Conservation (phyloP, 1,284 basidiomycete species). For the Limonomyces culmigenus region DNA sequence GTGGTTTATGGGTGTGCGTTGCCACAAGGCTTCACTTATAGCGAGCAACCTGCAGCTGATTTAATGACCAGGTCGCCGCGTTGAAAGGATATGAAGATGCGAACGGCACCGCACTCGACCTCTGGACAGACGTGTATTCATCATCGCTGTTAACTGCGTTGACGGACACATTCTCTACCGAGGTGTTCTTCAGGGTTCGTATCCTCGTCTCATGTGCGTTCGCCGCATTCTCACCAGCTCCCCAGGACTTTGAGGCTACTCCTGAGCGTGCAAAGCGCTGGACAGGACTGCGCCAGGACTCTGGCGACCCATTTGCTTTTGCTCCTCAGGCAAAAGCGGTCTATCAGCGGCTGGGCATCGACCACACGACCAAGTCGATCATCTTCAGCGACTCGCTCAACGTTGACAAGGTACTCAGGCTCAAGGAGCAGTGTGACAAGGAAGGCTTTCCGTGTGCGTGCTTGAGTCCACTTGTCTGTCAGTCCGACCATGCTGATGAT, state of each 20-base stretch:
- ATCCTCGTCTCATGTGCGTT: not conserved
- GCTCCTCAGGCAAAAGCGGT: slow-evolving; percentile 54
- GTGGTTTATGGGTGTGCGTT: slow-evolving; percentile 84
- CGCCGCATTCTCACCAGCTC: not conserved
- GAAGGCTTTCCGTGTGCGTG: slow-evolving; percentile 56
- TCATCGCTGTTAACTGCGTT: slow-evolving; percentile 50
- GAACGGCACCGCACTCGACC: slow-evolving; percentile 56
- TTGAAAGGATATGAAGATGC: slow-evolving; percentile 64
- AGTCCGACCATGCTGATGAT: too few relatives aligned
- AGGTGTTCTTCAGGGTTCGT: slow-evolving; percentile 61
- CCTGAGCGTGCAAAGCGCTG: slow-evolving; percentile 50
- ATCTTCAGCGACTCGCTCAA: slow-evolving; percentile 75
- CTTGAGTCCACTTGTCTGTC: too few relatives aligned
- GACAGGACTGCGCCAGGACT: slow-evolving; percentile 82
- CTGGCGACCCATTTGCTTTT: slow-evolving; percentile 72
- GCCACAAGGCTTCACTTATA: not conserved
- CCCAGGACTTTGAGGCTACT: slow-evolving; percentile 46
- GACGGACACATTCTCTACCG: slow-evolving; percentile 85
- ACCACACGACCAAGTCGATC: slow-evolving; percentile 49
- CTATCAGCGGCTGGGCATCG: slow-evolving; percentile 51
- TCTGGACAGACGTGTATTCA: slow-evolving; percentile 74
- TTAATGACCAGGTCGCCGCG: slow-evolving; percentile 48
- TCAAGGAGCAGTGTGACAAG: slow-evolving; percentile 58
- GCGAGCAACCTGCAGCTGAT: not conserved
- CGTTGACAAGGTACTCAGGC: slow-evolving; percentile 48